These are phyloP conservation scores for Gossypium sturtianum DNA, from an alignment of 345 rosid genomes.

Conservation along the genomic window DNA sequence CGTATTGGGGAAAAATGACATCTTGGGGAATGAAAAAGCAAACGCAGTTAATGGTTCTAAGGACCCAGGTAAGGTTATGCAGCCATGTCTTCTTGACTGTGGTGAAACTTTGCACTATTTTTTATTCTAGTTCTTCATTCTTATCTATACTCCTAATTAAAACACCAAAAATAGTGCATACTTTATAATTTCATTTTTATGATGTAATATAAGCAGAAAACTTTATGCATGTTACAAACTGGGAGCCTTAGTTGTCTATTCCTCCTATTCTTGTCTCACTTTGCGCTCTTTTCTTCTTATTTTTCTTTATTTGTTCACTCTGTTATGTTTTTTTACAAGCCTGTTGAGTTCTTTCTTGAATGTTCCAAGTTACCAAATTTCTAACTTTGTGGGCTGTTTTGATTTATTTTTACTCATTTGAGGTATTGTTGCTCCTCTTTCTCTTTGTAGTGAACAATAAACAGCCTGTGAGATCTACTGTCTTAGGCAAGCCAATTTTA, in stretches of 20 bases:
- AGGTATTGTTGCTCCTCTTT: constrained; percentile 2
- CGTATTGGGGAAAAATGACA: constrained; percentile 76
- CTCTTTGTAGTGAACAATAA: constrained; percentile 51
- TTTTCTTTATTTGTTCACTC: constrained; percentile 2
- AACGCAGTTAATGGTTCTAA: constrained; percentile 40
- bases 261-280: background rate
- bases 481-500: constrained; percentile 76
- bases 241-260: background rate
- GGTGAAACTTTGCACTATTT: background rate
- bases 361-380: background rate
- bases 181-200: background rate
- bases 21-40: constrained; percentile 58
- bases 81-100: background rate
- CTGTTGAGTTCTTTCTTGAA: background rate
- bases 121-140: no score
- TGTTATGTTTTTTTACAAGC: background rate
- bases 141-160: background rate
- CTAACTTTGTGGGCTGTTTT: background rate
- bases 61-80: constrained; percentile 32
- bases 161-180: background rate
- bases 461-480: constrained; percentile 43
- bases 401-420: background rate
- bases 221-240: background rate
- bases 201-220: background rate
- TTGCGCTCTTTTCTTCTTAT: background rate